Evolutionary conservation across 2,329 filamentous ascomycete species (phyloP), one percentile per base, ranked within the genome.

Genomic region (Penicillium corylophilum): DNA sequence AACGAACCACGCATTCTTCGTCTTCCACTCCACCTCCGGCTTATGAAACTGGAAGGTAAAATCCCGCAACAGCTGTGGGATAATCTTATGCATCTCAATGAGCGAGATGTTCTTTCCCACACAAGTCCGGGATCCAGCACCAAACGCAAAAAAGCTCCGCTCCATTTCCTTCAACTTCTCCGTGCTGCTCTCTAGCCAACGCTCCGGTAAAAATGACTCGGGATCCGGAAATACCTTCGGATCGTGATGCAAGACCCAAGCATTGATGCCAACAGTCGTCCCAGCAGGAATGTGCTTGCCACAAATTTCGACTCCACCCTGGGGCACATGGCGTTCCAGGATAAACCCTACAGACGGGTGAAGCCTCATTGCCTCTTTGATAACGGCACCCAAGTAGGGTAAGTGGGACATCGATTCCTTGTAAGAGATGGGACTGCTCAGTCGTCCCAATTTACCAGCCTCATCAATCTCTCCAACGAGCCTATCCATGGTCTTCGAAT

Each of bases 191-290:
- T 71, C 67, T 2, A 79, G 55, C 77, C 77, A 80, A 20, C 78
- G 62, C 51, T 78, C 76, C 0, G 77, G 77, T 18, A 62, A 55
- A 53, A 73, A 80, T 0, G 64, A 58, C 10, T 74, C 69, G 0
- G 72, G 67, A 45, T 77, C 69, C 0, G 69, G 68, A 46, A 75
- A 80, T 5, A 79, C 64, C 0, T 60, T 54, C 5, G 60, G 58
- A 41, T 78, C 67, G 16, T 67, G 64, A 22, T 79, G 74, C 0
- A 77, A 51, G 0, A 75, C 73, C 68, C 74, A 76, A 0, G 74
- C 62, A 44, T 76, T 78, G 33, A 77, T 68, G 7, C 75, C 76
- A 8, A 78, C 66, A 6, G 71, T 63, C 1, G 72, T 76, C 10
- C 73, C 74, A 3, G 59, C 64, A 0, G 72, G 72, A 31, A 76